A percentile compares a stretch with the other conserved stretches of the same genome.
phyloP scores from a whole-genome alignment of 108 stramenopile species.

The Discostella stelligeroides region DNA sequence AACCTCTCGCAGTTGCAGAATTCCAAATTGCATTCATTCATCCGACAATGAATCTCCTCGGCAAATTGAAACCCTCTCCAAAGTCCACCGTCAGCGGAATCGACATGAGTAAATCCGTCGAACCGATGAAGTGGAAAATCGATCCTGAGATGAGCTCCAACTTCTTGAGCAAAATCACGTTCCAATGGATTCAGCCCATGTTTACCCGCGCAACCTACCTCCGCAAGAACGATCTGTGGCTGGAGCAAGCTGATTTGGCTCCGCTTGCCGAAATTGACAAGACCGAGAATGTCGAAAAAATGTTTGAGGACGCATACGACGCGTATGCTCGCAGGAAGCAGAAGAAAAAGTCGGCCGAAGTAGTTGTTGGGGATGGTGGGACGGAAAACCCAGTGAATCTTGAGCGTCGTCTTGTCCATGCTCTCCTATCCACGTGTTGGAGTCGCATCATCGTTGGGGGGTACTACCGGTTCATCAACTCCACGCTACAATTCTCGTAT shows the following conservation, averaged over 20 bases:
- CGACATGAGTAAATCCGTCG: constrained; percentile 8
- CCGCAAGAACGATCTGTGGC: constrained; percentile 33
- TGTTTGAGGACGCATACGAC: constrained; percentile 61
- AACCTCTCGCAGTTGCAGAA: too few species aligned
- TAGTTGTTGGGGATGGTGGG: neutral
- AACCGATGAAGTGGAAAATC: constrained; percentile 28
- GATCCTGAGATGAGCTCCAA: constrained; percentile 61
- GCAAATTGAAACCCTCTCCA: constrained; percentile 10
- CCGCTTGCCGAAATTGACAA: constrained; percentile 61
- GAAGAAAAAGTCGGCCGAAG: constrained; percentile 4
- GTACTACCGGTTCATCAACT: constrained; percentile 56
- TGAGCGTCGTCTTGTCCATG: constrained; percentile 42
- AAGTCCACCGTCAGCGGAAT: neutral
- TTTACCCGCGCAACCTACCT: constrained; percentile 62
- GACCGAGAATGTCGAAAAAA: constrained; percentile 38
- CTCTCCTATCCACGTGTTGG: constrained; percentile 51
- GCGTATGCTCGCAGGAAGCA: constrained; percentile 30
- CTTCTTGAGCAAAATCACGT: constrained; percentile 51
- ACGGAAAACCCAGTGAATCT: constrained; percentile 36
- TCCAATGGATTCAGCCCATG: constrained; percentile 70
- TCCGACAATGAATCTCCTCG: constrained; percentile 23
- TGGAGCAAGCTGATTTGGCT: constrained; percentile 63
- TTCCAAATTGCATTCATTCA: too few species aligned
- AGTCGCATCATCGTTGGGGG: constrained; percentile 62
- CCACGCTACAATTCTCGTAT: constrained; percentile 68